Evolutionary conservation across 2,329 filamentous ascomycete genomes (phyloP).

Genomic region (Talaromyces sp.): DNA sequence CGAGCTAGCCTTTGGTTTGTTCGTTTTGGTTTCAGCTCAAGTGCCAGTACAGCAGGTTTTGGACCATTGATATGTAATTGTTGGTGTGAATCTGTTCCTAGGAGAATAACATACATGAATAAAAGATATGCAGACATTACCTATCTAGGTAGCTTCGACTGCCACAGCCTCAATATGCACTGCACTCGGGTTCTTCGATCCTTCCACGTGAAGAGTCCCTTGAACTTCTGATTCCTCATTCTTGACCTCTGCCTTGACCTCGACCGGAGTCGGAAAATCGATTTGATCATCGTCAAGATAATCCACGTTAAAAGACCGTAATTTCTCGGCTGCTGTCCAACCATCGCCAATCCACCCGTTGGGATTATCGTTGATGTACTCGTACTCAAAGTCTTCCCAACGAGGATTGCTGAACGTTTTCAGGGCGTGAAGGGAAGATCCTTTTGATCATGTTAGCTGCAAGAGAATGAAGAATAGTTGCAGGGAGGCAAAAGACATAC

Average conservation of each 20-base stretch:
- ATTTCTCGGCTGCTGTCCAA: slow-evolving; percentile 22
- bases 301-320: slow-evolving; percentile 30
- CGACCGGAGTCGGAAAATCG: slow-evolving; percentile 29
- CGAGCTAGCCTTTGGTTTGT: too few relatives aligned
- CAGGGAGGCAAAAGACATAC: slow-evolving; percentile 11
- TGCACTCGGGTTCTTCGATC: background rate
- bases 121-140: background rate
- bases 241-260: slow-evolving; percentile 2
- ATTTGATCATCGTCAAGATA: slow-evolving; percentile 37
- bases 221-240: background rate
- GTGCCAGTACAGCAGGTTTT: too few relatives aligned
- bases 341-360: slow-evolving; percentile 25
- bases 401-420: slow-evolving; percentile 18
- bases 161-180: background rate
- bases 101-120: background rate
- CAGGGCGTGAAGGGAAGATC: slow-evolving; percentile 23
- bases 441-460: background rate
- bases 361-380: slow-evolving; percentile 21
- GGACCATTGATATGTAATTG: background rate
- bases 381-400: slow-evolving; percentile 23
- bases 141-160: background rate
- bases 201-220: background rate
- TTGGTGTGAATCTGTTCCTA: background rate
- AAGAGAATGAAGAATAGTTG: background rate
- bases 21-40: too few relatives aligned